Evolutionary conservation across 2,329 filamentous ascomycete genomes (phyloP).

Genomic region (Curvularia hawaiiensis): DNA sequence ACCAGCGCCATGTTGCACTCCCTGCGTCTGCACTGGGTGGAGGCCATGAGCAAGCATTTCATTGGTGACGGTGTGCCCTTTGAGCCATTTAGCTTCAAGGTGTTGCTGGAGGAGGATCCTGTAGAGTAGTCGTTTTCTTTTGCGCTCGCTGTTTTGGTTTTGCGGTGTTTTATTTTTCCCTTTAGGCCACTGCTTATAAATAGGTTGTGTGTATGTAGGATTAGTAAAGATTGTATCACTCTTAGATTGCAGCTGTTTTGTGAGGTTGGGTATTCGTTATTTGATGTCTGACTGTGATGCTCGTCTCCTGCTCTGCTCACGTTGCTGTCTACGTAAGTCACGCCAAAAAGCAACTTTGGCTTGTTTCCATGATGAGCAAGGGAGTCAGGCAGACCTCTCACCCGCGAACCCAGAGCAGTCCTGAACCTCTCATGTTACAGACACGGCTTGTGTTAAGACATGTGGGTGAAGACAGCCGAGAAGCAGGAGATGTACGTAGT

Average conservation of each 20-base stretch:
- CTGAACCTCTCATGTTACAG: background rate
- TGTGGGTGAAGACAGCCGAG: background rate
- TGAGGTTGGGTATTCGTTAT: background rate
- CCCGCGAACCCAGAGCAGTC: background rate
- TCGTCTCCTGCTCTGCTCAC: background rate
- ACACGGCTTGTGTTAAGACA: background rate
- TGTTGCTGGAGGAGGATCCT: slow-evolving; percentile 79
- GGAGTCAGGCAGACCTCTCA: background rate
- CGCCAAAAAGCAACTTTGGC: background rate
- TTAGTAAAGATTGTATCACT: slow-evolving; percentile 1
- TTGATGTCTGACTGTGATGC: background rate
- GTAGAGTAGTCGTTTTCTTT: slow-evolving; percentile 36
- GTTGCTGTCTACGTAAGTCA: background rate
- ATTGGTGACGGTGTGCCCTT: slow-evolving; percentile 87
- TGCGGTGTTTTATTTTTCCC: slow-evolving; percentile 3
- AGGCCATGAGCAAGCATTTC: slow-evolving; percentile 97
- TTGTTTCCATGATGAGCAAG: background rate
- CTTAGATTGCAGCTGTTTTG: background rate
- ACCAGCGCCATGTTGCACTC: slow-evolving; percentile 95
- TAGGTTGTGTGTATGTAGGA: slow-evolving; percentile 20
- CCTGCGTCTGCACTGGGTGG: slow-evolving; percentile 91
- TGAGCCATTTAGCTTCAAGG: slow-evolving; percentile 85
- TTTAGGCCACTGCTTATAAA: slow-evolving; percentile 9
- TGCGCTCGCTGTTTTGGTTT: background rate
- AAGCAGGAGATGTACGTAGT: background rate